Evolutionary conservation across 2,329 filamentous ascomycete species (phyloP), one percentile per base, ranked within the genome.

Genomic region (Didymosphaeria variabile): DNA sequence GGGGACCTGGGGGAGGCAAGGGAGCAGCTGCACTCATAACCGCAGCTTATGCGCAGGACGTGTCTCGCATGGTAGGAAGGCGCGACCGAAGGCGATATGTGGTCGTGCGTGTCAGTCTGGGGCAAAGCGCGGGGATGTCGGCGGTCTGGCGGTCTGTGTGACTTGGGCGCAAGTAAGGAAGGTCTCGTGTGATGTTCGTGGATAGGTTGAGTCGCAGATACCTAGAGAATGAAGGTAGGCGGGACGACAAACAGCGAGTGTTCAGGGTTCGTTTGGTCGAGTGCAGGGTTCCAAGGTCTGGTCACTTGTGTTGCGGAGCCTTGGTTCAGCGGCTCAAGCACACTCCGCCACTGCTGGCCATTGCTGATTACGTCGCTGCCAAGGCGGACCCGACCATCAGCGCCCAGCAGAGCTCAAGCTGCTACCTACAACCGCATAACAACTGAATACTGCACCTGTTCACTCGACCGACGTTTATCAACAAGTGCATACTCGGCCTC

Each of bases 21-120:
- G 69, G 74, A 69, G 67, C 74, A 66, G 77, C 76, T 67, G 77
- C 74, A 72, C 78, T 80, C 78, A 77, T 76, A 67, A 66, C 70
- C 69, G 69, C 72, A 64, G 69, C 62, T 63, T 73, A 72, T 56
- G 56, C 49, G 60, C 58, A 32, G 45, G 57, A 51, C 57, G 60
- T 65, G 62, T 46, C 58, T 67, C 60, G 68, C 73, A 77, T 76
- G 60, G 60, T 72, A 66, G 63, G 49, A 36, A 46, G 46, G 42
- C 29, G 53, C 42, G 31, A 21, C 9, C 31, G 26, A 19, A 34
- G 53, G 53, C 12, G 17, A 36, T 52, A 38, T 44, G 59, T 58
- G 59, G 59, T 34, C 29, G 34, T 31, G 53, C 21, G 47, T 34
- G 1, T 26, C 40, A 23, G 21, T 38, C 19, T 38, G 57, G 15